Conservation (phyloP, 2,329 filamentous ascomycete genomes). For the Pyricularia sp. region DNA sequence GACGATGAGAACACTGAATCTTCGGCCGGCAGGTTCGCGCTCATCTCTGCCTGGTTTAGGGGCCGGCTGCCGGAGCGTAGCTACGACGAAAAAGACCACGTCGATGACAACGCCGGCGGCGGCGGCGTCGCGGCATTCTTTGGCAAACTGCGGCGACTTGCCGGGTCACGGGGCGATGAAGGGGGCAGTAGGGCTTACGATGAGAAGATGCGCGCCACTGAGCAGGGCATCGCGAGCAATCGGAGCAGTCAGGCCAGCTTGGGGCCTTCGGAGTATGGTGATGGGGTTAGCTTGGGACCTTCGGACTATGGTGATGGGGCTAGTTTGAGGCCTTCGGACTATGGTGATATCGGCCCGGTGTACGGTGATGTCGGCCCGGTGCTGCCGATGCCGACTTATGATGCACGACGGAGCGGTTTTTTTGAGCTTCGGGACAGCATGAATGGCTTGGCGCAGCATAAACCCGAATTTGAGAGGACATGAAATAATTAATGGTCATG, state of each 20-base stretch:
- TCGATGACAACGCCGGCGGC: neutral
- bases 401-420: slow-evolving; percentile 5
- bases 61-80: neutral
- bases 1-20: neutral
- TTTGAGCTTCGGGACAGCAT: slow-evolving; percentile 8
- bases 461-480: neutral
- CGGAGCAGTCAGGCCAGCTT: neutral
- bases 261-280: neutral
- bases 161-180: neutral
- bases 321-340: neutral
- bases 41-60: neutral
- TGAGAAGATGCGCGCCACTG: neutral
- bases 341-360: neutral
- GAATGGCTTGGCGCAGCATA: slow-evolving; percentile 7
- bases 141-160: neutral
- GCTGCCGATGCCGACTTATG: slow-evolving; percentile 6
- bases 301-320: slow-evolving; percentile 1
- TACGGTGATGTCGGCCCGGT: neutral
- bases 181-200: neutral
- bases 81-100: neutral
- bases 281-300: neutral
- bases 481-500: neutral
- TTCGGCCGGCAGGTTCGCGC: neutral
- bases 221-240: neutral
- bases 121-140: neutral